These are phyloP conservation scores for Syzygium jambos DNA, from an alignment of 345 rosid species.

Conservation along the genomic window DNA sequence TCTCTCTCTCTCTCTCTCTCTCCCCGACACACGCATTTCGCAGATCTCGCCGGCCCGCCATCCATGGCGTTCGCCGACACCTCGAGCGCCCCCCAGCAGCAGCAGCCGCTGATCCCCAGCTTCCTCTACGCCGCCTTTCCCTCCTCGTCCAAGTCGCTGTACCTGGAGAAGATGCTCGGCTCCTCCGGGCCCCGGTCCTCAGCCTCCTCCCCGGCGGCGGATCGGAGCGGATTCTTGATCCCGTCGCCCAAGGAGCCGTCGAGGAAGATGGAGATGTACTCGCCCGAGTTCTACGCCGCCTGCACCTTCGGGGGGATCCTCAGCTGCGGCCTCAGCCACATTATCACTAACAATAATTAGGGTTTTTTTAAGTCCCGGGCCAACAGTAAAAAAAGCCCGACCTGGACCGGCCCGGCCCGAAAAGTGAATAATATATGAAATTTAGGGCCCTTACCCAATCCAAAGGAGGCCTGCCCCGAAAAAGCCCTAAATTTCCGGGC, in stretches of 20 bases:
- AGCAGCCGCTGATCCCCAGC: conserved; percentile 56
- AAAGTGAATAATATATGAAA: too few species aligned
- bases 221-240: conserved; percentile 18
- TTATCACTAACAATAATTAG: too few species aligned
- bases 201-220: not conserved
- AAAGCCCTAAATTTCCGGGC: too few species aligned
- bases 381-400: too few species aligned
- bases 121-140: conserved; percentile 45
- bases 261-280: conserved; percentile 66
- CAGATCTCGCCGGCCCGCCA: not conserved
- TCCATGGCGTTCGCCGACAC: conserved; percentile 33
- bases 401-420: too few species aligned
- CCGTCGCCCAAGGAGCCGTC: conserved; percentile 51
- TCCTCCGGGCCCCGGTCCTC: not conserved
- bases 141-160: conserved; percentile 11
- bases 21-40: not conserved
- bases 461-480: too few species aligned
- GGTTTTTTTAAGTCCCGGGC: too few species aligned
- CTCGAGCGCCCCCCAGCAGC: not conserved
- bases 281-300: conserved; percentile 73
- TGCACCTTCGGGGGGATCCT: conserved; percentile 71
- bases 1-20: too few species aligned
- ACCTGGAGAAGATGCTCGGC: conserved; percentile 15
- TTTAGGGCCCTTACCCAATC: too few species aligned
- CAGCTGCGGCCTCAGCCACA: conserved; percentile 84